phyloP scores from a whole-genome alignment of 2,329 filamentous ascomycete genomes.

The Trichoderma atroviride region DNA sequence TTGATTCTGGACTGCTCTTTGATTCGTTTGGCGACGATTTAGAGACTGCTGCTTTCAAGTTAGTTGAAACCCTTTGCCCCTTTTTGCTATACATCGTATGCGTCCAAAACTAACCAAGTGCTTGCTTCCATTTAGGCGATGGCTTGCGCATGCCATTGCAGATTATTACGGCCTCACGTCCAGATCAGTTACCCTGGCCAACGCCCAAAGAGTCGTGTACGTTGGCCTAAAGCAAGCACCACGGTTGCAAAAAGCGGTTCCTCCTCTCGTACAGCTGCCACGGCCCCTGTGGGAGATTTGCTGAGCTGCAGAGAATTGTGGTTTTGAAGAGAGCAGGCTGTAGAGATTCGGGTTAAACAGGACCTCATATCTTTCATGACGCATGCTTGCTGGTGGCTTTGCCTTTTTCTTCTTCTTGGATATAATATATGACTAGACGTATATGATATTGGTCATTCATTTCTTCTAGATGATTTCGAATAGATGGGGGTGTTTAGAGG shows the following conservation, averaged over 20 bases:
- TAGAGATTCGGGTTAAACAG: neutral
- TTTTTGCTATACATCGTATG: neutral
- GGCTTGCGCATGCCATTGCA: conserved; percentile 90
- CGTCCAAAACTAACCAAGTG: neutral
- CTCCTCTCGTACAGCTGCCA: conserved; percentile 50
- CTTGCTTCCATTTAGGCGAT: conserved; percentile 60
- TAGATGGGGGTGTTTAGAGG: neutral
- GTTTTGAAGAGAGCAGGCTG: neutral
- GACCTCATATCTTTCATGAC: neutral
- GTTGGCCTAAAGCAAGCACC: conserved; percentile 66
- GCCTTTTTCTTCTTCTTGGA: neutral
- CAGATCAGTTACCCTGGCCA: conserved; percentile 73
- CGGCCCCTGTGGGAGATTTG: conserved; percentile 66
- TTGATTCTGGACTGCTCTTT: conserved; percentile 71
- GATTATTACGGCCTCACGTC: conserved; percentile 89
- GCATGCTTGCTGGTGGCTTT: neutral
- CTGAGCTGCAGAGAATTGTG: conserved; percentile 36
- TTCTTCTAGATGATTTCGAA: neutral
- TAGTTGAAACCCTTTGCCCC: conserved; percentile 41
- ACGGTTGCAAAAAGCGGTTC: conserved; percentile 29
- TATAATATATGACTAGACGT: neutral
- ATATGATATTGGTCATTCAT: neutral
- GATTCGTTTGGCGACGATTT: conserved; percentile 73
- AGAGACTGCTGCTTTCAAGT: conserved; percentile 80
- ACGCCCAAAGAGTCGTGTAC: conserved; percentile 79